Base-by-base conservation (phyloP, 805 yeast species). In the Saccharomycopsis javanensis region DNA sequence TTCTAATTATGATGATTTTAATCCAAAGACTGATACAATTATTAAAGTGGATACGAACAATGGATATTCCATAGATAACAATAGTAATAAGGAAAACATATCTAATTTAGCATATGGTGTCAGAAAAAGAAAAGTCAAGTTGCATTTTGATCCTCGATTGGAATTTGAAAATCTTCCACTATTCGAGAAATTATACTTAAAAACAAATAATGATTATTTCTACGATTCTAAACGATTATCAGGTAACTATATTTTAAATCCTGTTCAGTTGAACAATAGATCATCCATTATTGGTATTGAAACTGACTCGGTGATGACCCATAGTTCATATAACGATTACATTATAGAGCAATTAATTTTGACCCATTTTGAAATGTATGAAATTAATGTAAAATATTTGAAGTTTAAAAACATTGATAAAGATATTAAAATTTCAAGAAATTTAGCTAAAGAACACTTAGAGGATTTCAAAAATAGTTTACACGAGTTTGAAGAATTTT, bases 191-290 rank as follows among this genome's bases (percentile, higher is more conserved):
- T 53, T 34, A 35, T 59, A 59, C 45, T 62, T 54, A 62, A 64
- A 52, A 60, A 66, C 58, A 57, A 67, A 69, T 23, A 60, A 56
- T 51, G 62, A 54, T 27, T 59, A 71, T 2, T 84, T 77, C 65
- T 87, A 87, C 64, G 80, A 81, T 53, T 65, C 73, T 27, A 84
- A 83, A 68, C 73, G 94, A 62, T 71, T 85, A 54, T 79, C 80
- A 61, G 81, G 79, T 70, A 83, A 82, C 59, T 87, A 87, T 65
- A 76, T 86, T 5, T 76, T 85, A 27, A 86, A 86, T 64, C 91
- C 94, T 0, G 68, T 85, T 48, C 78, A 76, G 27, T 23, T 55
- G 13, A 38, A 55, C 13, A 60, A 58, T 18, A 33, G 58, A n/a
- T 60, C 62, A 4, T 53, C 48, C 27, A 60, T 60, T 18, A 55